phyloP scores from a whole-genome alignment of 2,329 filamentous ascomycete species.

The Trichoderma arundinaceum region DNA sequence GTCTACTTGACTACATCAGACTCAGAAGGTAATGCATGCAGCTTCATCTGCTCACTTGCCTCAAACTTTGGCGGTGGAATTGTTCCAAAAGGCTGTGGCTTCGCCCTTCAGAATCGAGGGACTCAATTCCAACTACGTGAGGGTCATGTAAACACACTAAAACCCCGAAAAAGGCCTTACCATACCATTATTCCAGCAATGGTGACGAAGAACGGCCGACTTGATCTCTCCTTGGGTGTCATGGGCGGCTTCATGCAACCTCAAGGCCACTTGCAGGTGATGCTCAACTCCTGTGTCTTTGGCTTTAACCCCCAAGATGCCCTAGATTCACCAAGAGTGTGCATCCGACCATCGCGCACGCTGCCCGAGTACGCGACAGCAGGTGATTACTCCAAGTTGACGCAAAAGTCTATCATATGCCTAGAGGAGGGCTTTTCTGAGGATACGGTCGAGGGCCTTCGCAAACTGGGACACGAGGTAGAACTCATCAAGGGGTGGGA shows the following conservation, averaged over 20 bases:
- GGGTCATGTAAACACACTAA: background rate
- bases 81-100: slow-evolving; percentile 22
- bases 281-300: slow-evolving; percentile 30
- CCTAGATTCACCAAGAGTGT: slow-evolving; percentile 23
- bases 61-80: slow-evolving; percentile 26
- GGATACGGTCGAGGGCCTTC: slow-evolving; percentile 4
- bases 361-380: slow-evolving; percentile 16
- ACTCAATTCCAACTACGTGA: slow-evolving; percentile 20
- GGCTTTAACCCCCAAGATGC: slow-evolving; percentile 27
- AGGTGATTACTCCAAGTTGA: slow-evolving; percentile 18
- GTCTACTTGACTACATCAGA: slow-evolving; percentile 25
- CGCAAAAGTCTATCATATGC: slow-evolving; percentile 3
- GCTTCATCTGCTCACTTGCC: slow-evolving; percentile 27
- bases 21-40: slow-evolving; percentile 24
- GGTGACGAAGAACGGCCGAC: slow-evolving; percentile 5
- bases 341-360: slow-evolving; percentile 12
- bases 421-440: slow-evolving; percentile 21
- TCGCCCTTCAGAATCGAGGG: slow-evolving; percentile 17
- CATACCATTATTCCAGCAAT: slow-evolving; percentile 28
- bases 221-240: slow-evolving; percentile 2
- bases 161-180: slow-evolving; percentile 10
- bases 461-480: slow-evolving; percentile 25
- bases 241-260: slow-evolving; percentile 28
- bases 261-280: slow-evolving; percentile 23
- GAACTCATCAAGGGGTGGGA: slow-evolving; percentile 17